Percentiles rank a stretch among this genome's conserved stretches.
phyloP scores from a whole-genome alignment of 352 stramenopile genomes.

The Thraustochytrium sp. region DNA sequence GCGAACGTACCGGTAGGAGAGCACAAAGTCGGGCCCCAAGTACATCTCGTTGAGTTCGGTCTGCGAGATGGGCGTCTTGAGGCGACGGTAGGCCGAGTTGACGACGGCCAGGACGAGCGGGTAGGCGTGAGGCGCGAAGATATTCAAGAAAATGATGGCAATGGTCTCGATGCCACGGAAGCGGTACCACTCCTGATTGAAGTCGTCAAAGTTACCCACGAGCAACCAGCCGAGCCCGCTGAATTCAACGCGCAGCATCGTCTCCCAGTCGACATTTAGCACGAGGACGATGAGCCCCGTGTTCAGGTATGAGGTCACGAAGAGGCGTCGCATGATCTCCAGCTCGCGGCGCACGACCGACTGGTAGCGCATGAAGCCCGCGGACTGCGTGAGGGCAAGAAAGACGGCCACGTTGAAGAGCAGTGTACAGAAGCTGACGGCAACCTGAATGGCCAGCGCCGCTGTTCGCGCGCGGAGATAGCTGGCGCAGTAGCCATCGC shows the following conservation, averaged over 20 bases:
- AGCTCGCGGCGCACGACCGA: not conserved
- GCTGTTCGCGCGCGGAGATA: not conserved
- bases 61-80: not conserved
- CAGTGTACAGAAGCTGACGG: not conserved
- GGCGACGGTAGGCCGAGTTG: constrained; percentile 1
- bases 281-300: constrained; percentile 7
- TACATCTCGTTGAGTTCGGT: constrained; percentile 25
- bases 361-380: not conserved
- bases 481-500: too few relatives aligned
- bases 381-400: not conserved
- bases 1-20: constrained; percentile 22
- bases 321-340: not conserved
- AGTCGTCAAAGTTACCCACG: not conserved
- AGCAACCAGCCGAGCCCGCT: not conserved
- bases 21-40: constrained; percentile 21
- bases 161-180: constrained; percentile 28
- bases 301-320: constrained; percentile 12
- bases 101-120: not conserved
- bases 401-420: not conserved
- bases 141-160: constrained; percentile 14
- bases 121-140: constrained; percentile 8
- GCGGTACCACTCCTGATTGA: constrained; percentile 14
- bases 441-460: not conserved
- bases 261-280: not conserved
- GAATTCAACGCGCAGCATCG: not conserved